Conservation (phyloP, 345 rosid genomes). For the Eucalyptus albens region DNA sequence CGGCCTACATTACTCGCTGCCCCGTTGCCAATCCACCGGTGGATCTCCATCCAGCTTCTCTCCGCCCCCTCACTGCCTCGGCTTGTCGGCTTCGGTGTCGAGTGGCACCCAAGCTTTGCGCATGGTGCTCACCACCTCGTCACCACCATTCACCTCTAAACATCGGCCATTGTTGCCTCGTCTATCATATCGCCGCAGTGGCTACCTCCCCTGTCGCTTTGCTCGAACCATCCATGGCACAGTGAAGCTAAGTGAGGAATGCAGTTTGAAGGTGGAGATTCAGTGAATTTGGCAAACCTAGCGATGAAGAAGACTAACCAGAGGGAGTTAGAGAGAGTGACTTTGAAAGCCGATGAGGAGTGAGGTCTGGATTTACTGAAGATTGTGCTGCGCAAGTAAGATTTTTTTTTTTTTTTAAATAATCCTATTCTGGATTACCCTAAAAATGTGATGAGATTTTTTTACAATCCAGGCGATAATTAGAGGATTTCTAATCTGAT, state of each 20-base stretch:
- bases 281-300: background rate
- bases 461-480: accelerated
- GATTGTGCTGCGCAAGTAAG: background rate
- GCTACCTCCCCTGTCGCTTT: background rate
- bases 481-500: no score
- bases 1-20: background rate
- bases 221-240: accelerated
- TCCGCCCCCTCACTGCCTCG: background rate
- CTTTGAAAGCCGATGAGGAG: background rate
- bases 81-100: background rate
- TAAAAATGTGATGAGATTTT: background rate
- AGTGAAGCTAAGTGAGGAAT: background rate
- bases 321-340: background rate
- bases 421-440: no score
- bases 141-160: background rate
- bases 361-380: background rate
- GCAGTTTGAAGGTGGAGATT: background rate
- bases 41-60: background rate
- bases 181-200: background rate
- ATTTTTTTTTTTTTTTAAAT: no score
- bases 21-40: background rate
- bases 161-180: background rate
- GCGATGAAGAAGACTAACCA: background rate
- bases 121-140: background rate
- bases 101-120: background rate